Conservation (phyloP, 2,329 filamentous ascomycete genomes). For the Penicillium sp. region DNA sequence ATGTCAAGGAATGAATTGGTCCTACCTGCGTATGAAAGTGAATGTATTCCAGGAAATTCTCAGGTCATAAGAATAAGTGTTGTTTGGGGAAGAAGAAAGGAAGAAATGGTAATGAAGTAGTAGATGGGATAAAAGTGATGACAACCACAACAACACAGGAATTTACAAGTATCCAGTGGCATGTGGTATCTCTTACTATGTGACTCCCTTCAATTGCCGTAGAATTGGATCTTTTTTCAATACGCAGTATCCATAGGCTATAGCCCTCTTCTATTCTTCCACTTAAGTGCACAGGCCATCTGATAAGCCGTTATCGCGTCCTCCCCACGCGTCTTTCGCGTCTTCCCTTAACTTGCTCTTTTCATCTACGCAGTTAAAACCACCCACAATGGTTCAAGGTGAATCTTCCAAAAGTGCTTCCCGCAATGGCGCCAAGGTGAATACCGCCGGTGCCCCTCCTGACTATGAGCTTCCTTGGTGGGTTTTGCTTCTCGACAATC, state of each 20-base stretch:
- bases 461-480: conserved; percentile 52
- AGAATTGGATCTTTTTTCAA: too few species aligned
- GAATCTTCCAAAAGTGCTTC: conserved; percentile 47
- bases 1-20: not conserved
- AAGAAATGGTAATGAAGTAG: too few species aligned
- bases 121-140: not conserved
- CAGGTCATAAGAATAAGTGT: conserved; percentile 6
- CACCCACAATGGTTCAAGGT: conserved; percentile 41
- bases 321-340: conserved; percentile 33
- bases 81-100: not conserved
- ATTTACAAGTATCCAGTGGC: too few species aligned
- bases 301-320: conserved; percentile 25
- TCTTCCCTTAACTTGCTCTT: conserved; percentile 15
- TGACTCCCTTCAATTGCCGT: too few species aligned
- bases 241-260: too few species aligned
- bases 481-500: not conserved
- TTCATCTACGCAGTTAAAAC: not conserved
- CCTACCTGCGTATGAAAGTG: not conserved
- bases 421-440: conserved; percentile 41
- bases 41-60: not conserved
- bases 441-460: conserved; percentile 39
- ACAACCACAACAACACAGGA: not conserved
- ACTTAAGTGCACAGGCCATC: conserved; percentile 8
- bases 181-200: too few species aligned
- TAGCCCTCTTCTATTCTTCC: too few species aligned